Conservation (phyloP, 306 rosid genomes). For the Canavalia ensiformis region DNA sequence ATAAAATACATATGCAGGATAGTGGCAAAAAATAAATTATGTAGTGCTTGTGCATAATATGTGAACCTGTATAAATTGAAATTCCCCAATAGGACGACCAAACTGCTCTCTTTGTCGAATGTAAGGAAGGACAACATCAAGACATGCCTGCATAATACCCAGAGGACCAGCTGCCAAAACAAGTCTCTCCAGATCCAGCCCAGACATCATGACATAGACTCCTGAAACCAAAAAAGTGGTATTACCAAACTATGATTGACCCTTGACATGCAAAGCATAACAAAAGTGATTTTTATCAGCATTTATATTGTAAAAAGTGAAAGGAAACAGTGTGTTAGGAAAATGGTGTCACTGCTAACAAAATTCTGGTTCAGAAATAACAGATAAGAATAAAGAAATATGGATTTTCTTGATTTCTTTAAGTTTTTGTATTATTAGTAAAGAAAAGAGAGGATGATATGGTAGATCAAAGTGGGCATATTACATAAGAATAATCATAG, state of each 20-base stretch:
- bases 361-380: slow-evolving; percentile 14
- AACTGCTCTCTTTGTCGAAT: slow-evolving; percentile 95
- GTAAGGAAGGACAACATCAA: slow-evolving; percentile 89
- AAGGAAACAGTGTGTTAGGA: slow-evolving; percentile 7
- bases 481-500: not conserved
- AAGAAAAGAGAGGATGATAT: not conserved
- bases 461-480: slow-evolving; percentile 5
- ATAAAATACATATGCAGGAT: slow-evolving; percentile 1
- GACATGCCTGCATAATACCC: slow-evolving; percentile 96
- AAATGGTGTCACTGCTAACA: slow-evolving; percentile 29
- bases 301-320: not conserved
- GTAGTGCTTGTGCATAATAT: slow-evolving; percentile 1
- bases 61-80: slow-evolving; percentile 92
- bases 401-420: not conserved
- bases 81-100: slow-evolving; percentile 96
- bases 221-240: slow-evolving; percentile 62
- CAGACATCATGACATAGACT: slow-evolving; percentile 98
- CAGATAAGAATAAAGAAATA: not conserved
- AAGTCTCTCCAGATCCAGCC: slow-evolving; percentile 95
- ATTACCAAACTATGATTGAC: slow-evolving; percentile 23
- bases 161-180: slow-evolving; percentile 92
- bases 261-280: not conserved
- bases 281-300: not conserved
- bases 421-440: not conserved
- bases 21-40: slow-evolving; percentile 32